Percentiles rank a stretch among this genome's conserved stretches.
phyloP scores from a whole-genome alignment of 768 basidiomycete genomes.

The Mycena galopus region DNA sequence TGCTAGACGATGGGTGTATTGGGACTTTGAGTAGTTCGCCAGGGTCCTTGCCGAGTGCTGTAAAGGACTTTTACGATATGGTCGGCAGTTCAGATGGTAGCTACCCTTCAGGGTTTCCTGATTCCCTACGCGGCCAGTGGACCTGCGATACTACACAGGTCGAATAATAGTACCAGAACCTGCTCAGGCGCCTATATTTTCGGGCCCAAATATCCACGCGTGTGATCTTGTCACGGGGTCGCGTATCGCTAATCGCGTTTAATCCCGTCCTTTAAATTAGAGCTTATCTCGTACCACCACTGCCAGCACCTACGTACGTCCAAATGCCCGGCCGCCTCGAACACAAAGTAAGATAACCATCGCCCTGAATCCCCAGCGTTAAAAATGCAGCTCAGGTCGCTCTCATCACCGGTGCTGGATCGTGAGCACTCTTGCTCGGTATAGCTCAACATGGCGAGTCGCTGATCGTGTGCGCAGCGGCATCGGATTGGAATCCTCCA shows the following conservation, averaged over 20 bases:
- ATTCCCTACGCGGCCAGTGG: conserved; percentile 47
- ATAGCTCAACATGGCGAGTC: not conserved
- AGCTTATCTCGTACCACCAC: conserved; percentile 18
- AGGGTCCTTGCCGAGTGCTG: conserved; percentile 51
- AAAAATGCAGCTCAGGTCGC: conserved; percentile 62
- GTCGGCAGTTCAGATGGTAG: conserved; percentile 55
- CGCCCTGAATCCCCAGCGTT: conserved; percentile 5
- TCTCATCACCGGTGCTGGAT: conserved; percentile 90
- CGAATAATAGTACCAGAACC: not conserved
- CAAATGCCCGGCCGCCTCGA: conserved; percentile 80
- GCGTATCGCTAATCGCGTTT: conserved; percentile 4
- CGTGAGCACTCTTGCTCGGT: conserved; percentile 78
- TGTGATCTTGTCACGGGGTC: conserved; percentile 12
- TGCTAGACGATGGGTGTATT: not conserved
- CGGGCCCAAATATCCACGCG: not conserved
- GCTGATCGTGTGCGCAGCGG: conserved; percentile 67
- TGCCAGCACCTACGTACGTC: too few relatives aligned
- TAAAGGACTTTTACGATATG: conserved; percentile 60
- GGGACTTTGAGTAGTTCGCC: not conserved
- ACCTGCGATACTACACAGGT: conserved; percentile 8
- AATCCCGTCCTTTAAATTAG: too few relatives aligned
- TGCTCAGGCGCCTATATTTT: not conserved
- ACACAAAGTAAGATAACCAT: conserved; percentile 63
- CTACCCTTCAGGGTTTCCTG: conserved; percentile 57
- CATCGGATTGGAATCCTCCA: conserved; percentile 95